Conservation (phyloP, 331 rosid genomes). For the Spiraea crenata region DNA sequence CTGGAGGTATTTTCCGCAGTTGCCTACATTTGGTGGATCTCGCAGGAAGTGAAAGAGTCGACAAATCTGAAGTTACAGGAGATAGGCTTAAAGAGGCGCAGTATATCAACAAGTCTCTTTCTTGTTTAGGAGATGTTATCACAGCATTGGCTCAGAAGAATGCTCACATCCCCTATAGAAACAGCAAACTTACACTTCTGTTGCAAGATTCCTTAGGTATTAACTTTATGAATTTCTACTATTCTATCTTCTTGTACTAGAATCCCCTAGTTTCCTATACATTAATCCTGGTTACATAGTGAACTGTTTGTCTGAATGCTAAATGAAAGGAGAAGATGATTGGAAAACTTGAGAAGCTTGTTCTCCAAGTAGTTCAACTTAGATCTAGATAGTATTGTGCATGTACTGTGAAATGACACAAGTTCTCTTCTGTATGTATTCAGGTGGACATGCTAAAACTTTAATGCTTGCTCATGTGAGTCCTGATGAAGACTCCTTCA, state of each 20-base stretch:
- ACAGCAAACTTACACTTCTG: conserved; percentile 95
- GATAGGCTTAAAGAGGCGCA: conserved; percentile 92
- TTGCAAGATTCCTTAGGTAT: conserved; percentile 89
- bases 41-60: conserved; percentile 97
- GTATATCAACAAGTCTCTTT: conserved; percentile 86
- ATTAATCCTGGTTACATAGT: neutral
- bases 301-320: neutral
- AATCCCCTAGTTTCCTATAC: neutral
- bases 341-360: neutral
- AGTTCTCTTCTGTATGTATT: conserved; percentile 23
- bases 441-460: conserved; percentile 96
- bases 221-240: conserved; percentile 1
- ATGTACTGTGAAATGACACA: neutral
- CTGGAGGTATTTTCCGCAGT: conserved; percentile 62
- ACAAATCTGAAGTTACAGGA: conserved; percentile 91
- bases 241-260: neutral
- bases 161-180: conserved; percentile 91
- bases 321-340: neutral
- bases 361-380: neutral
- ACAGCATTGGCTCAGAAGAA: conserved; percentile 91
- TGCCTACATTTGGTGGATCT: conserved; percentile 94
- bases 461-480: conserved; percentile 96
- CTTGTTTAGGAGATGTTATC: conserved; percentile 96
- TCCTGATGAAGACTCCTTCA: conserved; percentile 83
- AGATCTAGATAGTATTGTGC: neutral